Evolutionary conservation across 768 basidiomycete species (phyloP).

Genomic region (Lactarius pseudohatsudake): DNA sequence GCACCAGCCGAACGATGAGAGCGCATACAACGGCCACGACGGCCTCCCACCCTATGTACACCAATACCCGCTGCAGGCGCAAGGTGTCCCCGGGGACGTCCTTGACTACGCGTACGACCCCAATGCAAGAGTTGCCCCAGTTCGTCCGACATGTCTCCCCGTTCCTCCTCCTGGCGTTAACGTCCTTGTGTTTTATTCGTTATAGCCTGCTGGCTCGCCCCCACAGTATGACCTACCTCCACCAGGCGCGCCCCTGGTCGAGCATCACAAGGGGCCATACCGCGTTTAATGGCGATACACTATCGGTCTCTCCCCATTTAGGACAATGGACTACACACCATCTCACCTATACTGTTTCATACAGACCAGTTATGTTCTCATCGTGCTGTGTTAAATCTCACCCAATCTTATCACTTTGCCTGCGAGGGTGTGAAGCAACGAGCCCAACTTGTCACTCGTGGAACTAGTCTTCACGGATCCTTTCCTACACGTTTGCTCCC

Average conservation of each 20-base stretch:
- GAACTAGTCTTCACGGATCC: too few species aligned
- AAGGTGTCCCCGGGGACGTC: background rate
- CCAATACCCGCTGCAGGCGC: constrained; percentile 14
- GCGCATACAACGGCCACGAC: background rate
- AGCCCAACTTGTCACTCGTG: too few species aligned
- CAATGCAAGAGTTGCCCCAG: constrained; percentile 1
- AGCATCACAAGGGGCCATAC: background rate
- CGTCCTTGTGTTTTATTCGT: background rate
- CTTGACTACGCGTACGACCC: background rate
- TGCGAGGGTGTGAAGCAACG: too few species aligned
- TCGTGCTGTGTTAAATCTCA: too few species aligned
- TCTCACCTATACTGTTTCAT: too few species aligned
- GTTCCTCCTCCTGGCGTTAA: background rate
- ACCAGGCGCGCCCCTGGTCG: background rate
- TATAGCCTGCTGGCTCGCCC: background rate
- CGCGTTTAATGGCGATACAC: background rate
- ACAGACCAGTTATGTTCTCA: too few species aligned
- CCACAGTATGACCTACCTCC: constrained; percentile 12
- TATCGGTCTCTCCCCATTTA: too few species aligned
- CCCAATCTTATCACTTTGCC: too few species aligned
- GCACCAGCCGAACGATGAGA: background rate
- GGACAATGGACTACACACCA: too few species aligned
- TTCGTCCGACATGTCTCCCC: background rate
- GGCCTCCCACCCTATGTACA: background rate
- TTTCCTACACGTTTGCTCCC: too few species aligned